These are phyloP conservation scores for Guadua angustifolia DNA, from an alignment of 176 grass and related monocot genomes.

Conservation along the genomic window DNA sequence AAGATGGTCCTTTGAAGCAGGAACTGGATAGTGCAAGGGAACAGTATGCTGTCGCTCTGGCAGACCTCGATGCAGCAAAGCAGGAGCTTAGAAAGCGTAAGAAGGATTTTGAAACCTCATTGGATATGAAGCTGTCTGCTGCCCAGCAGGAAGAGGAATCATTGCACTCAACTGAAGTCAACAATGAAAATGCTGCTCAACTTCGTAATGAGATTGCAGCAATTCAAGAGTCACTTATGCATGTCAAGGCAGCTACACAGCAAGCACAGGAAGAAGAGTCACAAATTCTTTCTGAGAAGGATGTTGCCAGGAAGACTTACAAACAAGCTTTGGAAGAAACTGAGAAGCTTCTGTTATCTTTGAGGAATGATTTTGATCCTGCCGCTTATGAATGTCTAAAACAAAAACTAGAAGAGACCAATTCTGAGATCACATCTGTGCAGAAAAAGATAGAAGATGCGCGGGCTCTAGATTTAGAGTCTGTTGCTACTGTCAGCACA, in stretches of 20 bases:
- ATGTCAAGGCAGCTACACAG: conserved; percentile 78
- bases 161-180: conserved; percentile 62
- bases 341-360: conserved; percentile 65
- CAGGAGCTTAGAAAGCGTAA: conserved; percentile 88
- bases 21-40: conserved; percentile 82
- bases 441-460: conserved; percentile 76
- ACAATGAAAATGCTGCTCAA: conserved; percentile 71
- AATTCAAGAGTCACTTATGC: conserved; percentile 70
- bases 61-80: conserved; percentile 84
- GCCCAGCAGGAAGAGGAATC: conserved; percentile 80
- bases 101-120: conserved; percentile 89
- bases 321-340: conserved; percentile 82
- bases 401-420: conserved; percentile 65
- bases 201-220: conserved; percentile 68
- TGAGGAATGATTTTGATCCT: conserved; percentile 84
- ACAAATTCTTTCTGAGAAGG: conserved; percentile 79
- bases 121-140: conserved; percentile 80
- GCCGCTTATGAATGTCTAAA: conserved; percentile 64
- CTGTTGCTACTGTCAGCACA: conserved; percentile 61
- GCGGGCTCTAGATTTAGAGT: conserved; percentile 60
- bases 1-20: conserved; percentile 68
- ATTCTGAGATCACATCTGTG: conserved; percentile 66
- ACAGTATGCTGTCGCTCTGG: conserved; percentile 69
- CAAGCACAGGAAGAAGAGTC: conserved; percentile 82
- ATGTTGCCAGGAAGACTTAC: conserved; percentile 63